Base-by-base conservation (phyloP, 1,139 yeast genomes). In the Scheffersomyces cryptocercus region DNA sequence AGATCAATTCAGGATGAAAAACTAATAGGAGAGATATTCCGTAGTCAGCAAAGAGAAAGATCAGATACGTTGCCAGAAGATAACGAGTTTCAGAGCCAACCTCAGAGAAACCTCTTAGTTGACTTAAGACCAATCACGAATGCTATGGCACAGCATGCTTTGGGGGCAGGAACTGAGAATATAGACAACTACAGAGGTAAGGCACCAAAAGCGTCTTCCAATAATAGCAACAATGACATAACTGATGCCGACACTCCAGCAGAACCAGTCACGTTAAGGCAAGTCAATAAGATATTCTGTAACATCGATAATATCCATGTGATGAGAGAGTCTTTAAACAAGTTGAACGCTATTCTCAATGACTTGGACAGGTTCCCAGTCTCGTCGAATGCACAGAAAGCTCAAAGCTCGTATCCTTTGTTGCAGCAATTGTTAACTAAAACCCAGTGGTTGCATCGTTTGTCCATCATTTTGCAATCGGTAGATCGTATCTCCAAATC, bases 221-320 rank as follows among this genome's bases (percentile, higher is more conserved):
- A 11, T 31, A 11, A 11, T 14, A 13, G 31, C 13, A 28, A 37
- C 5, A 11, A 11, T 31, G 24, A 15, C 11, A 13, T 28, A 12
- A 24, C 31, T 2, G 48, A 35, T 2, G 13, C 31, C 4, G 34
- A 29, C 6, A 32, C 32, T 15, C 24, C 35, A 8, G 43, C 33
- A 5, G 16, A 37, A 12, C 29, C 30, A 9, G 31, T 30, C 13
- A 12, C 37, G n/a, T 28, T 40, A 5, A 47, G 58, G 12, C 63
- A 61, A 35, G 75, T 73, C 2, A 77, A 73, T 43, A 86, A 90
- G 59, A 77, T 88, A 20, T 93, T 88, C 58, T 73, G 95, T 47
- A 96, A 96, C 37, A 89, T 93, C 41, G 99, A 93, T 60, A 93
- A 95, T 61, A 89, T 93, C 50, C 99, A 93, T 64, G 96, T 88